Evolutionary conservation across 768 basidiomycete genomes (phyloP), one percentile per base, ranked within the genome.

Genomic region (Phanerodontia chrysosporium): DNA sequence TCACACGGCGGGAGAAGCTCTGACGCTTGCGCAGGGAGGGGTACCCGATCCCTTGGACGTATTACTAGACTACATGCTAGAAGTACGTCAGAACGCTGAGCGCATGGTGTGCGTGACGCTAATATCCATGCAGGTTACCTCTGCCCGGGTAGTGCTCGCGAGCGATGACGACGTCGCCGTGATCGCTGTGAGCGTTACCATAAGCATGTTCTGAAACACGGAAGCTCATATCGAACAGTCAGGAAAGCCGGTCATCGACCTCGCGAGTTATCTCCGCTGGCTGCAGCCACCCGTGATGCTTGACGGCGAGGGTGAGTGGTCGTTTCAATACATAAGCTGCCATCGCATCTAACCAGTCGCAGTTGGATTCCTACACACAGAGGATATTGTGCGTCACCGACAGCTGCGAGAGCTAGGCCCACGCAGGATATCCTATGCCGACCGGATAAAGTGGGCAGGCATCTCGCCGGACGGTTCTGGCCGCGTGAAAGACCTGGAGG

Each of bases 11-110:
- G n/a, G n/a, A n/a, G n/a, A 35, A 35, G 13, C 32, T 6, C 32
- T 35, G 32, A 35, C 32, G 7, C 6, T 7, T 6, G 6, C 32
- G 13, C 16, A 42, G 39, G 16, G 16, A 4, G 39, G 18, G 8
- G 18, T 42, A 10, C 39, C 39, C 18, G 39, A 42, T 18, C 39
- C 16, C 4, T 4, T 67, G 1, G 65, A 64, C 24, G 30, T 35
- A 22, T 28, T 67, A 0, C 58, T 69, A 0, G 62, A 69, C 44
- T 69, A 69, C 39, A 67, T 69, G 13, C 45, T 69, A 21, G 45
- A 59, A 9, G 64, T 63, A 46, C 4, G 59, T 42, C 30, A 10
- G 2, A 16, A 4, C 13, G 16, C 14, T 9, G 16, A 28, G n/a
- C 27, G 28, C 13, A 35, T 28, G 42, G 13, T 14, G 12, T 39